Base-by-base conservation (phyloP, 208 protist genomes). In the Leishmania arabica region DNA sequence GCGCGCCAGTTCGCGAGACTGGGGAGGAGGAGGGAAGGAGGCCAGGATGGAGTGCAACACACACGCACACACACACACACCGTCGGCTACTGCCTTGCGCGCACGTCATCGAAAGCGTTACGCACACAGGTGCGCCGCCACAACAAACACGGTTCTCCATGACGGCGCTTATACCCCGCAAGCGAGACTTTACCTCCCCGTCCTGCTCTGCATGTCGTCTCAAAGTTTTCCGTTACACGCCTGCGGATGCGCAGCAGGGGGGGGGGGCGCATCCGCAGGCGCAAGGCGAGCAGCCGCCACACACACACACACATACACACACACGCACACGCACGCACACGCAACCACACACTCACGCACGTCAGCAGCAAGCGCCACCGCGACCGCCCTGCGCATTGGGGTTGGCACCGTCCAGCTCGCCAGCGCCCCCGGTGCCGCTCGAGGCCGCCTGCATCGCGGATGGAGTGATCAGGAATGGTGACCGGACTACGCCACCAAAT, bases 401-500 rank as follows among this genome's bases (percentile, higher is more conserved):
- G 21, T 21, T 60, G 0, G 60, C 62, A 24, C n/a, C 37, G 4
- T 37, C 31, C 56, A 9, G 11, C 31, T 34, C 75, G 15, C 37
- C 75, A 11, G 24, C 27, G 5, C 6, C 58, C 31, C 7, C 58
- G 21, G 54, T 58, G 24, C 54, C 27, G 58, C 11, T 42, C 42
- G 40, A 79, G 24, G 79, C 73, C 1, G 69, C 74, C 70, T 88
- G 80, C 65, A 77, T 78, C 47, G 76, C 79, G 1, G 77, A 80
- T 42, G 81, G 81, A 8, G 81, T 78, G 15, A 85, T 77, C 21
- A 85, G 62, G 66, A 85, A 85, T 0, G 81, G 81, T 37, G 81
- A 74, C 1, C 81, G 81, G 49, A 81, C 75, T 9, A 85, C 49
- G 8, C 76, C 71, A 56, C 81, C 81, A 69, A 81, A 81, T 24